These are phyloP conservation scores for Lodderomyces margitis DNA, from an alignment of 1,139 yeast species.

Conservation along the genomic window DNA sequence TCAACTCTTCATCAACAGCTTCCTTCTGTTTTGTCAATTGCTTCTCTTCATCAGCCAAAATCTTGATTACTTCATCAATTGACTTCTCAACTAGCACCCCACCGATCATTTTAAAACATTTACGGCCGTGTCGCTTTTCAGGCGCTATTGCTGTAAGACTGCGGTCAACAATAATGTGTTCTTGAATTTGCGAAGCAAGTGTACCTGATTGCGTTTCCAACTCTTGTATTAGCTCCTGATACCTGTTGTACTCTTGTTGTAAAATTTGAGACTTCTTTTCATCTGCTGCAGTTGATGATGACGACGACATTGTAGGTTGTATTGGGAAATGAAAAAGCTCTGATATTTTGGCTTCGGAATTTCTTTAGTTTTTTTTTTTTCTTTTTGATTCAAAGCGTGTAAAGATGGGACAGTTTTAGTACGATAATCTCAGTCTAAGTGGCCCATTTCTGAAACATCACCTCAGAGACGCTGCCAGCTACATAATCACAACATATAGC, in stretches of 20 bases:
- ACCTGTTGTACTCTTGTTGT: constrained; percentile 60
- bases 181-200: constrained; percentile 42
- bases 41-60: constrained; percentile 60
- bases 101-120: constrained; percentile 92
- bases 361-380: background rate
- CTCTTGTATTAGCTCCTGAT: constrained; percentile 58
- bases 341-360: background rate
- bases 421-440: too few relatives aligned
- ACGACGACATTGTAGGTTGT: background rate
- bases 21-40: constrained; percentile 43
- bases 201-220: constrained; percentile 56
- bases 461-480: too few relatives aligned
- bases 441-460: too few relatives aligned
- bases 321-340: background rate
- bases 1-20: constrained; percentile 45
- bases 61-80: constrained; percentile 71
- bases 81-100: constrained; percentile 85
- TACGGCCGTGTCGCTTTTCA: constrained; percentile 53
- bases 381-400: background rate
- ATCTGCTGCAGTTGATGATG: constrained; percentile 20
- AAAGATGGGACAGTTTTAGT: too few relatives aligned
- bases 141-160: constrained; percentile 29
- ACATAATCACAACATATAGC: too few relatives aligned
- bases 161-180: constrained; percentile 40
- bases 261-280: constrained; percentile 48